Base-by-base conservation (phyloP, 805 yeast species). In the Candida golubevii region DNA sequence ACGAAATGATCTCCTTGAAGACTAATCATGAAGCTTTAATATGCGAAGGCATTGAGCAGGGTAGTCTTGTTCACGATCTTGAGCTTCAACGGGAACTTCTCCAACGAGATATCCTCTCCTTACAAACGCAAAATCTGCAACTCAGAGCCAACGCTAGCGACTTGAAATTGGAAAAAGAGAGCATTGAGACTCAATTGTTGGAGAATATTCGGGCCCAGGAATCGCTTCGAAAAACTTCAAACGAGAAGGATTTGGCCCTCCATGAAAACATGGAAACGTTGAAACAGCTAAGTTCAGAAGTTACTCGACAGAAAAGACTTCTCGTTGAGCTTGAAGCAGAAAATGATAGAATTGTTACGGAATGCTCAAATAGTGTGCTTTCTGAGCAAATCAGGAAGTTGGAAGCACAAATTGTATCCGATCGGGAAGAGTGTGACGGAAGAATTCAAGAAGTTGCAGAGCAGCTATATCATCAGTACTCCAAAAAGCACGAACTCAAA, bases 401-500 rank as follows among this genome's bases (percentile, higher is more conserved):
- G 35, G 54, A 58, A 38, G 52, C 49, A n/a, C 65, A 64, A 35
- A 46, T 65, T 11, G 50, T 47, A 7, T 58, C 62, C 2, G 70
- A 72, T 27, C 82, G 80, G 44, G 60, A 61, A 26, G 78, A 75
- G 14, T 67, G 79, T 3, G 82, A 80, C 48, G 70, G 69, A 45
- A 75, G 78, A 55, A 63, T 83, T 33, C 79, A 80, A 49, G 76
- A 79, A 49, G 63, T 85, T 38, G 86, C 90, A 0, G 82, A 80
- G 47, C 87, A 82, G 53, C 66, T 86, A 9, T 85, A 85, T 56
- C 71, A 77, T 33, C 89, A 83, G 58, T 86, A 86, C 57, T 78
- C 88, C 2, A 80, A 83, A 39, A 86, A 87, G 58, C 95, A 87
- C 57, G 87, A 82, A 49, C 76, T 78, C 41, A 86, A 86, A 60